Base-by-base conservation (phyloP, 2,329 filamentous ascomycete genomes). In the Xylariomycetidae sp. region DNA sequence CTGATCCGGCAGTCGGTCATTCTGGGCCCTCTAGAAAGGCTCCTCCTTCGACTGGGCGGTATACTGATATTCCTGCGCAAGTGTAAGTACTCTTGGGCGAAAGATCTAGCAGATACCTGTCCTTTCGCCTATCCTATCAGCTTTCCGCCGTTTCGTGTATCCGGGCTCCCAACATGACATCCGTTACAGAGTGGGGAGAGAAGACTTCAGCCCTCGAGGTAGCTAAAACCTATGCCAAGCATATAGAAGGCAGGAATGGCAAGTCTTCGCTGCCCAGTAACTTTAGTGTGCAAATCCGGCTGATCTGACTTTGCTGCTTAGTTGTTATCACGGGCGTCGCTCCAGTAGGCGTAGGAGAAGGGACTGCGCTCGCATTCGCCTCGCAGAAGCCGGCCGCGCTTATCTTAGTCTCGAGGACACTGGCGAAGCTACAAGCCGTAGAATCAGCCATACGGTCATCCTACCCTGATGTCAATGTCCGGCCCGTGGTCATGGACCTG, bases 401-500 rank as follows among this genome's bases (percentile, higher is more conserved):
- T 13, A 59, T 67, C 23, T 56, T 69, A 10, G 65, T 57, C 2
- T 70, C 68, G 3, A 63, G 69, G 12, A 68, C 63, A 8, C 48
- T 46, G 20, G 35, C 53, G 10, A 69, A 68, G 40, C 43, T 71
- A 5, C 56, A 66, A 15, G 45, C 50, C 0, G 65, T 67, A 1
- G 58, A 55, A 5, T 46, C 55, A 7, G 52, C 60, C 6, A 61
- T 71, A 33, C 46, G 37, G 5, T 30, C 45, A 5, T 48, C 53
- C 8, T 54, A 59, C 36, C 60, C 64, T 0, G 37, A 38, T 6
- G 55, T 64, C 1, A 40, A 56, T 29, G 50, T 64, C 4, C 54
- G 58, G 9, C 48, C 56, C 6, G 46, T 66, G 4, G 22, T 50
- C 6, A 44, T 64, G 24, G 60, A 67, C 34, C 44, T 67, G 19